Evolutionary conservation across 208 protist species (phyloP), one percentile per base, ranked within the genome.

Genomic region (Naegleria lovaniensis): DNA sequence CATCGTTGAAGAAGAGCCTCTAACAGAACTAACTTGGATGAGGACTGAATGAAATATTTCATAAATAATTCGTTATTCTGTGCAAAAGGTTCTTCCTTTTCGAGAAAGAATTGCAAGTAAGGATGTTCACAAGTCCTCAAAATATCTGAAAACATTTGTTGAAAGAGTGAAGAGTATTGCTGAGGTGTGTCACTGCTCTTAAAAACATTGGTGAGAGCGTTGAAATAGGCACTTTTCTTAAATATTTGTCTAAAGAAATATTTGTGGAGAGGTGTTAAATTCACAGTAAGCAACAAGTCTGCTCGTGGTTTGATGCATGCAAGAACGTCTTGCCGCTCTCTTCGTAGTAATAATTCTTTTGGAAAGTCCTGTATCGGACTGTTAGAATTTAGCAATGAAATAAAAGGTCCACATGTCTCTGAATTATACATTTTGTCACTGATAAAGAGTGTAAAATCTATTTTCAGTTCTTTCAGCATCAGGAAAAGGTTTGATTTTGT

Each of bases 281-380:
- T 95, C 67, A 98, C 97, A 16, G 95, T 95, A 7, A 99, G 94
- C 88, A 98, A 99, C 25, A 98, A 98, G 92, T 99, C 98, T 88
- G 97, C 98, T 93, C 99, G 99, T 76, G 98, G 97, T n/a, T 97
- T 98, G 40, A 99, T 96, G 83, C 94, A 94, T 79, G 96, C 96
- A 90, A 95, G 98, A 25, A 99, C 98, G 25, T 99, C 97, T 0
- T 92, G 90, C 92, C 99, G 99, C 13, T 99, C 91, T 39, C 98
- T 96, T 33, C 98, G 96, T 15, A 99, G 95, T 93, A 99, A 96
- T 91, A 99, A 97, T 36, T 98, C 98, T 22, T 95, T 91, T 52
- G 99, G 98, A 94, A 93, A 98, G 98, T 85, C 95, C 93, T 39
- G 96, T 94, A 48, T 91, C 33, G 85, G 90, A 93, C 36, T 48